phyloP scores from a whole-genome alignment of 2,329 filamentous ascomycete genomes.

The Sporothrix schenckii region DNA sequence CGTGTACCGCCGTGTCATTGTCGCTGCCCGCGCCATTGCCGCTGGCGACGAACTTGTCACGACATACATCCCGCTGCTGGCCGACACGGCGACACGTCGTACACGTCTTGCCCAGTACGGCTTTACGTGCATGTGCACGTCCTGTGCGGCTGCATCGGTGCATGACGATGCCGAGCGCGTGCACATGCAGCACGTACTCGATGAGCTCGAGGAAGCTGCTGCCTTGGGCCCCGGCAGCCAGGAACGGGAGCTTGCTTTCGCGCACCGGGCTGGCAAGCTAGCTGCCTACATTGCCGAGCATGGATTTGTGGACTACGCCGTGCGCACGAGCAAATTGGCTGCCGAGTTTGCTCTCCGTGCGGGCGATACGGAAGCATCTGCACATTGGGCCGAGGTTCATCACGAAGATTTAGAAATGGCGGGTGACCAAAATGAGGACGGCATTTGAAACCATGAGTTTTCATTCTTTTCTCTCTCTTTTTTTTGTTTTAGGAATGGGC shows the following conservation, averaged over 20 bases:
- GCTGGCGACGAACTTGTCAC: conserved; percentile 46
- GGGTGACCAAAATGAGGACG: no score
- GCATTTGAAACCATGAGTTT: not conserved
- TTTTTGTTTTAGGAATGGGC: no score
- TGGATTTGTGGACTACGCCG: conserved; percentile 36
- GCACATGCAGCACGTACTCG: conserved; percentile 31
- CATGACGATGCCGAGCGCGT: conserved; percentile 26
- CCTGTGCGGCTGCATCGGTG: conserved; percentile 23
- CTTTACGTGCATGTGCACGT: conserved; percentile 33
- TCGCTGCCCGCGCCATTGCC: conserved; percentile 41
- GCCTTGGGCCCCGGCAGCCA: not conserved
- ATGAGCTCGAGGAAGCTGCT: conserved; percentile 18
- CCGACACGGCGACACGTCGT: conserved; percentile 40
- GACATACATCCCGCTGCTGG: conserved; percentile 44
- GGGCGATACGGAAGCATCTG: not conserved
- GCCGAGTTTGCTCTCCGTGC: conserved; percentile 31
- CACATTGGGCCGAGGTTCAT: not conserved
- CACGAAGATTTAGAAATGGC: not conserved
- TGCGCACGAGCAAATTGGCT: conserved; percentile 34
- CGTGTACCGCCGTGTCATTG: conserved; percentile 39
- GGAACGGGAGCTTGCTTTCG: not conserved
- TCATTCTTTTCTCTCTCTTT: no score
- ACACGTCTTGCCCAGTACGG: conserved; percentile 43
- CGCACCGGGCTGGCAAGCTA: conserved; percentile 21
- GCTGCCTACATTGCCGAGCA: conserved; percentile 42